Percentiles rank a stretch among this genome's conserved stretches.
Conservation (phyloP, 1,139 yeast genomes). For the Debaryomyces subglobosus region DNA sequence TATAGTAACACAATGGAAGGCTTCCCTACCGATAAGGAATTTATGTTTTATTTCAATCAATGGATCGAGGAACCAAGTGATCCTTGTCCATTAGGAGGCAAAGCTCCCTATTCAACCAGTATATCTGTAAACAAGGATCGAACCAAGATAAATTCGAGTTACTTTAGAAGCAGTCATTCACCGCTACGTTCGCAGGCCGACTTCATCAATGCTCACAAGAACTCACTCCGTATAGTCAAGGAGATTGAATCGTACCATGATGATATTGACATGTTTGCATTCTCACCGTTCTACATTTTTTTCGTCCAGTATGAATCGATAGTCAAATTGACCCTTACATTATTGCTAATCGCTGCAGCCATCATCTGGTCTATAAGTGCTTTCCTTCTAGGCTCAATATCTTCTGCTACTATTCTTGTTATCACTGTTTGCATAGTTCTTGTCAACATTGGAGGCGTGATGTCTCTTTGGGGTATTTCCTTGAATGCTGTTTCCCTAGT, state of each 20-base stretch:
- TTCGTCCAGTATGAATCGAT: conserved; percentile 85
- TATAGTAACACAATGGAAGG: conserved; percentile 83
- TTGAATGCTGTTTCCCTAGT: conserved; percentile 90
- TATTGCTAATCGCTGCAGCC: conserved; percentile 58
- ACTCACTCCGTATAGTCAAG: conserved; percentile 68
- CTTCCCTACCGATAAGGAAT: conserved; percentile 76
- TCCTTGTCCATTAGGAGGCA: conserved; percentile 94
- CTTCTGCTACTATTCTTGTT: conserved; percentile 59
- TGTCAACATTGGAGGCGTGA: conserved; percentile 74
- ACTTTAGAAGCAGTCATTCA: conserved; percentile 77
- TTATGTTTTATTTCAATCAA: conserved; percentile 69
- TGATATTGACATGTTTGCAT: conserved; percentile 70
- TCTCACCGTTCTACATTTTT: conserved; percentile 89
- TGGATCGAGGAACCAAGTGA: conserved; percentile 90
- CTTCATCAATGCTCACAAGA: conserved; percentile 77
- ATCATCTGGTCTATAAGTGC: conserved; percentile 59
- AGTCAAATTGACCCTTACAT: conserved; percentile 53
- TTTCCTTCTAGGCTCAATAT: conserved; percentile 66
- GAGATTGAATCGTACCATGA: conserved; percentile 52
- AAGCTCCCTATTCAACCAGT: conserved; percentile 81
- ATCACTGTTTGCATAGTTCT: conserved; percentile 66
- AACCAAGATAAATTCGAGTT: conserved; percentile 53
- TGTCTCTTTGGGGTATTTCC: conserved; percentile 75
- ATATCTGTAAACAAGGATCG: conserved; percentile 43
- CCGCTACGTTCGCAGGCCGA: conserved; percentile 84